Conservation (phyloP, 768 basidiomycete genomes). For the Lentinula lateritia region DNA sequence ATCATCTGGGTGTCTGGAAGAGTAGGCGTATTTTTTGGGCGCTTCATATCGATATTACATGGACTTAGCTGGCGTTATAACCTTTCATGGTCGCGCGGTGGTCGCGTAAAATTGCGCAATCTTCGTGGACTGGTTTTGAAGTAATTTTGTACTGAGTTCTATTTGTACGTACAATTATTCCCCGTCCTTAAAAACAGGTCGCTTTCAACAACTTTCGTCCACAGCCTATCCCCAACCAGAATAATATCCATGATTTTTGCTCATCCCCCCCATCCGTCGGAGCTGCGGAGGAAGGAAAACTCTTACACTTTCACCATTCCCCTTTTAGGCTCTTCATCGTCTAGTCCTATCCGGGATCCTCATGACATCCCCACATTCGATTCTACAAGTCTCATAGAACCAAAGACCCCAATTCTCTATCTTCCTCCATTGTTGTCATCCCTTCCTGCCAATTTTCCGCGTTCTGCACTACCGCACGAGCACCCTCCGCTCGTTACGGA, state of each 20-base stretch:
- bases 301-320: neutral
- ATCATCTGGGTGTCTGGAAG: neutral
- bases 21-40: neutral
- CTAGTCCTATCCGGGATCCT: conserved; percentile 33
- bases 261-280: conserved; percentile 27
- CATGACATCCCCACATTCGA: conserved; percentile 53
- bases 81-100: neutral
- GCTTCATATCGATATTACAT: neutral
- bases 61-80: neutral
- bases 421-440: conserved; percentile 83
- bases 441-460: conserved; percentile 42
- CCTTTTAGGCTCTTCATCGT: neutral
- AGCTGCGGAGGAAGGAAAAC: neutral
- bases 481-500: conserved; percentile 53
- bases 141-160: neutral
- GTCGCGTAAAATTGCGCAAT: conserved; percentile 7
- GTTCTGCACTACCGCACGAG: conserved; percentile 20
- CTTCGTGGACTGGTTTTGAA: neutral
- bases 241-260: conserved; percentile 13
- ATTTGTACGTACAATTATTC: neutral
- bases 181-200: neutral
- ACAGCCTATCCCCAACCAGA: neutral
- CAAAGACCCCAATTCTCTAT: conserved; percentile 56
- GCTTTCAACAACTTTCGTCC: neutral
- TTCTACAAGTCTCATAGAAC: conserved; percentile 26